These are phyloP conservation scores for Rhodotorula sphaerocarpa DNA, from an alignment of 768 basidiomycete species.

Conservation along the genomic window DNA sequence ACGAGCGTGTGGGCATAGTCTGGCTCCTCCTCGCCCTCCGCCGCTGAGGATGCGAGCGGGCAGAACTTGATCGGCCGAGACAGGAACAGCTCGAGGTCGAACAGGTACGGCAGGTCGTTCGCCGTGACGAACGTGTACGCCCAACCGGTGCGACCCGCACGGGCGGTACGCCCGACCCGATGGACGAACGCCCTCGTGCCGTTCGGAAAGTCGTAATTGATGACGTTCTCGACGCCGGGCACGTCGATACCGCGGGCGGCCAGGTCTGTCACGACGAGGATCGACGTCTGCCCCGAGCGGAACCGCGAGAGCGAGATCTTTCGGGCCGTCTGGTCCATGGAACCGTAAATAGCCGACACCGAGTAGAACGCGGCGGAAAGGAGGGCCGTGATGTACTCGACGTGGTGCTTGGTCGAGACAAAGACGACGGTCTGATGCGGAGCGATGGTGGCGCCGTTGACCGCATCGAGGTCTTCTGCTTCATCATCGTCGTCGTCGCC, in stretches of 20 bases:
- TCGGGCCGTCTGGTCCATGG: slow-evolving; percentile 84
- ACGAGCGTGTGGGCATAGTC: slow-evolving; percentile 49
- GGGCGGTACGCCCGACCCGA: slow-evolving; percentile 90
- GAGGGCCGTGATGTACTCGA: slow-evolving; percentile 79
- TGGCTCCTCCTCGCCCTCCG: slow-evolving; percentile 7
- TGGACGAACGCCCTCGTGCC: slow-evolving; percentile 90
- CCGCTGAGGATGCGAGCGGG: slow-evolving; percentile 47
- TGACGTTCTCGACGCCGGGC: slow-evolving; percentile 86
- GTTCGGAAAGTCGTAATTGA: slow-evolving; percentile 97
- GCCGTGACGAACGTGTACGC: slow-evolving; percentile 88
- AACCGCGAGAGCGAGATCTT: slow-evolving; percentile 85
- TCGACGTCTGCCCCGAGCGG: slow-evolving; percentile 63
- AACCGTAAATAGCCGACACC: slow-evolving; percentile 89
- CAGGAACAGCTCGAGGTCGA: slow-evolving; percentile 88
- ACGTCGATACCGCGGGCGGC: slow-evolving; percentile 98
- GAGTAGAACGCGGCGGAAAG: slow-evolving; percentile 74
- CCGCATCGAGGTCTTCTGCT: slow-evolving; percentile 33
- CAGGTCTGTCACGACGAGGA: slow-evolving; percentile 94
- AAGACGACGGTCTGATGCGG: slow-evolving; percentile 94
- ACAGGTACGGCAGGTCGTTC: slow-evolving; percentile 74
- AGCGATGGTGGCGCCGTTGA: slow-evolving; percentile 58
- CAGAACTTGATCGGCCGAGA: slow-evolving; percentile 56
- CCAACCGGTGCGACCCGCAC: slow-evolving; percentile 89
- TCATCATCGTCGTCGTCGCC: slow-evolving; percentile 39
- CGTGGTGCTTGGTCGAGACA: slow-evolving; percentile 94